These are phyloP conservation scores for Obelidium mucronatum DNA, from an alignment of 192 early-diverging fungal species.

Conservation along the genomic window DNA sequence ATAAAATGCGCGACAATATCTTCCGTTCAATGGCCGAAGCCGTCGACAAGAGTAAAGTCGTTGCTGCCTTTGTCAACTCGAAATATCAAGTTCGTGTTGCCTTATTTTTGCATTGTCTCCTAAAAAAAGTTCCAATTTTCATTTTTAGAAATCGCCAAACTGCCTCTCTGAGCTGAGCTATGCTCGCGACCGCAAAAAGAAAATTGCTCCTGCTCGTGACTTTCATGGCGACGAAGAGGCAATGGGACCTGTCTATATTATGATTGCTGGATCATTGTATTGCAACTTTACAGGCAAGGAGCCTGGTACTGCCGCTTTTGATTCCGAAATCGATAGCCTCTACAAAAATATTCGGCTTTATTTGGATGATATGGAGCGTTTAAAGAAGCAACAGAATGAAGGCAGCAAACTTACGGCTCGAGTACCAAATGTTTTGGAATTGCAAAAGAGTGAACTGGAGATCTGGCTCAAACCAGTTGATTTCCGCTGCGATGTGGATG, in stretches of 20 bases:
- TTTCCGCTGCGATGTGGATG: not conserved
- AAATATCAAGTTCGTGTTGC: constrained; percentile 3
- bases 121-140: too few species aligned
- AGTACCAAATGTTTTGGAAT: not conserved
- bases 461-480: constrained; percentile 18
- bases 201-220: not conserved
- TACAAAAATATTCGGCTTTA: not conserved
- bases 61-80: not conserved
- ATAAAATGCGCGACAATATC: constrained; percentile 9
- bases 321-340: not conserved
- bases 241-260: not conserved
- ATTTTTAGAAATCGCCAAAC: constrained; percentile 11
- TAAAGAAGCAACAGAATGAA: too few species aligned
- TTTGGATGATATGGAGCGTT: too few species aligned
- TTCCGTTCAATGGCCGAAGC: not conserved
- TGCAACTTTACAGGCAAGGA: not conserved
- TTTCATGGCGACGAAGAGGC: not conserved
- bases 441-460: not conserved
- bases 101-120: too few species aligned
- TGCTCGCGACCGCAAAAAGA: constrained; percentile 10
- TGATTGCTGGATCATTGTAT: not conserved
- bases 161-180: not conserved
- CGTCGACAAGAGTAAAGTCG: not conserved
- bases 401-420: not conserved
- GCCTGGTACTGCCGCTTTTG: not conserved